Conservation (phyloP, 345 rosid genomes). For the Alliaria petiolata region DNA sequence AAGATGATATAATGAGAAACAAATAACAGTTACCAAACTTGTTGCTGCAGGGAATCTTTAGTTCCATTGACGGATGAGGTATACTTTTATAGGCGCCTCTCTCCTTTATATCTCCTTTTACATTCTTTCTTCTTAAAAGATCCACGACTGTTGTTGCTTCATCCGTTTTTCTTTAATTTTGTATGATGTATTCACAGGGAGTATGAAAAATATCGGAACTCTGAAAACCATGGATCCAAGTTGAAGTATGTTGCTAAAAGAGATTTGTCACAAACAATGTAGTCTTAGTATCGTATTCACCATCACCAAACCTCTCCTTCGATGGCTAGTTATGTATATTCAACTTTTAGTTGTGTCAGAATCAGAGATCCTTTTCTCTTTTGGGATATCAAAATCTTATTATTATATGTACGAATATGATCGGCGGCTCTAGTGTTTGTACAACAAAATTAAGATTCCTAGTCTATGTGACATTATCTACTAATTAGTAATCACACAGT, state of each 20-base stretch:
- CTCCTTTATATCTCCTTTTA: background rate
- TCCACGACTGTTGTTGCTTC: background rate
- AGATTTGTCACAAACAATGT: background rate
- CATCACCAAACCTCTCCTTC: background rate
- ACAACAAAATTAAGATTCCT: background rate
- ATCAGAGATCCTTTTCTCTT: background rate
- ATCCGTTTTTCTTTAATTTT: background rate
- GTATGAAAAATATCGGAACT: background rate
- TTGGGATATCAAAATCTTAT: background rate
- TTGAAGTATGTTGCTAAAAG: background rate
- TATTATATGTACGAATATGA: background rate
- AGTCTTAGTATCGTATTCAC: conserved; percentile 3
- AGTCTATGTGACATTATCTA: no score
- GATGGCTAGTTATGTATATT: conserved; percentile 20
- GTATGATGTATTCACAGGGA: conserved; percentile 7
- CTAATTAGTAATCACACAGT: no score
- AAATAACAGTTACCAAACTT: conserved; percentile 21
- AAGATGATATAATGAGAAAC: background rate
- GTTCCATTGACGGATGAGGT: conserved; percentile 60
- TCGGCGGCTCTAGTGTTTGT: background rate
- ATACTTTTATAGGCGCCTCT: conserved; percentile 2
- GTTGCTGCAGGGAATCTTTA: conserved; percentile 59
- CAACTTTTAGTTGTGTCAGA: conserved; percentile 5
- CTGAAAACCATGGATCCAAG: background rate
- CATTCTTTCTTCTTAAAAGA: background rate